phyloP scores from a whole-genome alignment of 805 yeast species.

The Candida nemodendra region DNA sequence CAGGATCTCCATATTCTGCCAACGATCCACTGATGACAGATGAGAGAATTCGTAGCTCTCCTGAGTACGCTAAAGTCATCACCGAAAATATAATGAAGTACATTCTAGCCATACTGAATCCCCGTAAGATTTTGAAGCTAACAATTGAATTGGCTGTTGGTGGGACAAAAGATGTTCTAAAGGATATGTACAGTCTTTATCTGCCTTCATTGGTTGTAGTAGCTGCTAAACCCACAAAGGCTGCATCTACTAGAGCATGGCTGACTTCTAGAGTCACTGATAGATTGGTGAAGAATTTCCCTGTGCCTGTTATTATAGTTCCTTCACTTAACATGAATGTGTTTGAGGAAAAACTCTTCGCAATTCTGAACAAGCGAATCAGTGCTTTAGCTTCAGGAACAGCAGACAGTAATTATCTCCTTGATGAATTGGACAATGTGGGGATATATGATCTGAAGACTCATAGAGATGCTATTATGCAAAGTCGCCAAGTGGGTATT shows the following conservation, averaged over 20 bases:
- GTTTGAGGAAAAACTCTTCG: conserved; percentile 48
- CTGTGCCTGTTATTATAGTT: conserved; percentile 65
- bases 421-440: conserved; percentile 24
- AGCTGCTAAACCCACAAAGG: conserved; percentile 51
- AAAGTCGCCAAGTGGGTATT: conserved; percentile 14
- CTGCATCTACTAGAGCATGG: conserved; percentile 58
- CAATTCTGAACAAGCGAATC: conserved; percentile 29
- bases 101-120: conserved; percentile 44
- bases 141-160: conserved; percentile 64
- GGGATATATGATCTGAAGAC: conserved; percentile 28
- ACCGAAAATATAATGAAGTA: conserved; percentile 54
- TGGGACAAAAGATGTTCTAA: conserved; percentile 51
- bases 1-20: conserved; percentile 8
- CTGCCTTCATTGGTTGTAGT: conserved; percentile 58
- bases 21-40: conserved; percentile 24
- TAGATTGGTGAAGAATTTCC: conserved; percentile 59
- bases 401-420: conserved; percentile 16
- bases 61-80: conserved; percentile 45
- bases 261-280: conserved; percentile 61
- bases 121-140: conserved; percentile 46
- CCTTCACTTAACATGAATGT: conserved; percentile 57
- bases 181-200: conserved; percentile 59
- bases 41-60: conserved; percentile 40
- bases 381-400: conserved; percentile 8
- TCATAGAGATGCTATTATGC: conserved; percentile 19